These are phyloP conservation scores for Staphylotrichum longicolle DNA, from an alignment of 495 filamentous ascomycete species.

Conservation along the genomic window DNA sequence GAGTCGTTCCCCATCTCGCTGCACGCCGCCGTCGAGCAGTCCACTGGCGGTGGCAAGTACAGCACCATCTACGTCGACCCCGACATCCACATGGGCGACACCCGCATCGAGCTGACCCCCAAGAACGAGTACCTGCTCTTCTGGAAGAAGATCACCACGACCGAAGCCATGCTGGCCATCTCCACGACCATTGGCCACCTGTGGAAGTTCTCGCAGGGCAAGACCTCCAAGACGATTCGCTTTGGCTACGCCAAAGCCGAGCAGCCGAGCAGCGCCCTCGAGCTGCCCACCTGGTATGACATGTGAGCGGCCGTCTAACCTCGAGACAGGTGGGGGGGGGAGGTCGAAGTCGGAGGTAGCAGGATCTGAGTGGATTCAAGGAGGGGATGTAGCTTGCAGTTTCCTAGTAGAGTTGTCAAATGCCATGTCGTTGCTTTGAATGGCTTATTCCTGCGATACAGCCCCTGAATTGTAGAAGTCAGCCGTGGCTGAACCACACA, in stretches of 20 bases:
- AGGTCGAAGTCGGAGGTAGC: too few relatives aligned
- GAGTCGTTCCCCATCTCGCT: not conserved
- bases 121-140: conserved; percentile 3
- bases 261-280: not conserved
- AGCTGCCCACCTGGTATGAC: not conserved
- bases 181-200: not conserved
- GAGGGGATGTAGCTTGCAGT: too few relatives aligned
- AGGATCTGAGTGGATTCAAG: too few relatives aligned
- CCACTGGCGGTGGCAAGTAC: not conserved
- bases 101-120: not conserved
- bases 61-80: conserved; percentile 2
- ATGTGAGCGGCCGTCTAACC: not conserved
- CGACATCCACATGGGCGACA: not conserved
- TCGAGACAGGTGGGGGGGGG: too few relatives aligned
- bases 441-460: too few relatives aligned
- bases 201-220: not conserved
- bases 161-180: not conserved
- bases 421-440: too few relatives aligned
- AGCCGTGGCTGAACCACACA: too few relatives aligned
- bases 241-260: not conserved
- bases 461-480: too few relatives aligned
- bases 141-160: conserved; percentile 2
- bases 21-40: not conserved
- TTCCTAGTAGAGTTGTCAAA: too few relatives aligned
- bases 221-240: not conserved